A percentile compares a stretch with the other conserved stretches of the same genome.
These are phyloP conservation scores for Starmerella davenportii DNA, from an alignment of 805 yeast genomes.

Conservation along the genomic window DNA sequence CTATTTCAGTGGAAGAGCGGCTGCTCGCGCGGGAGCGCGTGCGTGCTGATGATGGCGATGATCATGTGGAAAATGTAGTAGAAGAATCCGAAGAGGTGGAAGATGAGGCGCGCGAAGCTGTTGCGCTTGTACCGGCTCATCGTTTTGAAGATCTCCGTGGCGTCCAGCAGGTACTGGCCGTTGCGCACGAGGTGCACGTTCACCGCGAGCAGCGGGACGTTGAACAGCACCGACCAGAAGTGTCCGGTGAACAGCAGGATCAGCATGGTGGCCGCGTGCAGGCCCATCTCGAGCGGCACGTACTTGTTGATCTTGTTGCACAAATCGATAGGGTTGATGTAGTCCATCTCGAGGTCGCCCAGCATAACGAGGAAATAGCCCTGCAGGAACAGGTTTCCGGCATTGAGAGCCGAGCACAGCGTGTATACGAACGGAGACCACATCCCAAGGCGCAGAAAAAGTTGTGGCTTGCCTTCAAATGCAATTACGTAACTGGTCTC, in stretches of 20 bases:
- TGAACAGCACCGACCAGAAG: conserved; percentile 78
- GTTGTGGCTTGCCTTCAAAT: conserved; percentile 49
- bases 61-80: conserved; percentile 90
- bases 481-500: too few species aligned
- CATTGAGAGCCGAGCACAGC: conserved; percentile 3
- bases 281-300: conserved; percentile 73
- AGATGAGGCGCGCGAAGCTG: conserved; percentile 73
- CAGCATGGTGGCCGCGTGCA: conserved; percentile 47
- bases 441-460: too few species aligned
- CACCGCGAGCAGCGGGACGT: conserved; percentile 69
- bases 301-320: conserved; percentile 78
- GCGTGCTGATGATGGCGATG: conserved; percentile 52
- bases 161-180: conserved; percentile 76
- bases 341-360: conserved; percentile 45
- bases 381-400: conserved; percentile 9
- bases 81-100: conserved; percentile 82
- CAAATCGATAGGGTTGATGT: conserved; percentile 90
- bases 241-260: conserved; percentile 71
- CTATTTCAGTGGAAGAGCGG: too few species aligned
- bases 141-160: conserved; percentile 94
- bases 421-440: conserved; percentile 7
- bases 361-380: conserved; percentile 15
- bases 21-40: neutral
- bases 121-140: conserved; percentile 82
- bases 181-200: conserved; percentile 61